Evolutionary conservation across 1,284 basidiomycete species (phyloP).

Genomic region (Apiotrichum mycotoxinovorans): DNA sequence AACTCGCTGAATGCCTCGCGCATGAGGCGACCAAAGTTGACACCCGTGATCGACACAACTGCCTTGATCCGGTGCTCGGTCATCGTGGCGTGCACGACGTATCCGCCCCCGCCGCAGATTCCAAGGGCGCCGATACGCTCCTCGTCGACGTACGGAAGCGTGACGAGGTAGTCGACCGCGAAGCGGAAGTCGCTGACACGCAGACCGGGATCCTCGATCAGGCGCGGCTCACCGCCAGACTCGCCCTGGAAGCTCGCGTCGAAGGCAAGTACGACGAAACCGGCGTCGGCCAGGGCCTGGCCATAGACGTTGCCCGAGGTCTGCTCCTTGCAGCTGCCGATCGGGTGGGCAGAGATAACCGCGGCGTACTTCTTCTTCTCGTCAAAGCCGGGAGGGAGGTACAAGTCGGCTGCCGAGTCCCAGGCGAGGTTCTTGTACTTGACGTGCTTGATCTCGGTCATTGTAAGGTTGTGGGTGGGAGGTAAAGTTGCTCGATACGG

Average conservation of each 20-base stretch:
- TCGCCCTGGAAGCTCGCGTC: conserved; percentile 13
- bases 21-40: conserved; percentile 8
- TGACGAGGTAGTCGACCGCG: conserved; percentile 10
- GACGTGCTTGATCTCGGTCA: neutral
- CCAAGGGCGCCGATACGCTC: conserved; percentile 9
- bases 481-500: too few species aligned
- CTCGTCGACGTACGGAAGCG: conserved; percentile 9
- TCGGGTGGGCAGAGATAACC: conserved; percentile 5
- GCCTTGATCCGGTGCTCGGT: conserved; percentile 15
- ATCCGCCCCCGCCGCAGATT: conserved; percentile 11
- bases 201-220: conserved; percentile 7
- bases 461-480: too few species aligned
- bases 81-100: conserved; percentile 6
- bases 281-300: neutral
- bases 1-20: conserved; percentile 6
- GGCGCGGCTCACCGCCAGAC: conserved; percentile 2
- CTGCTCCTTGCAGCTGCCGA: conserved; percentile 13
- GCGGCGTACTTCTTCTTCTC: conserved; percentile 9
- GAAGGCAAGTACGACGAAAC: conserved; percentile 7
- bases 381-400: conserved; percentile 8
- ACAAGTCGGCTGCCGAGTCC: conserved; percentile 2
- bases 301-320: conserved; percentile 11
- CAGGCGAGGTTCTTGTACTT: conserved; percentile 3
- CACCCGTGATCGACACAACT: conserved; percentile 3
- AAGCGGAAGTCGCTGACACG: conserved; percentile 10